A percentile compares a stretch with the other conserved stretches of the same genome.
Evolutionary conservation across 768 basidiomycete genomes (phyloP).

Genomic region (Exidia glandulosa): DNA sequence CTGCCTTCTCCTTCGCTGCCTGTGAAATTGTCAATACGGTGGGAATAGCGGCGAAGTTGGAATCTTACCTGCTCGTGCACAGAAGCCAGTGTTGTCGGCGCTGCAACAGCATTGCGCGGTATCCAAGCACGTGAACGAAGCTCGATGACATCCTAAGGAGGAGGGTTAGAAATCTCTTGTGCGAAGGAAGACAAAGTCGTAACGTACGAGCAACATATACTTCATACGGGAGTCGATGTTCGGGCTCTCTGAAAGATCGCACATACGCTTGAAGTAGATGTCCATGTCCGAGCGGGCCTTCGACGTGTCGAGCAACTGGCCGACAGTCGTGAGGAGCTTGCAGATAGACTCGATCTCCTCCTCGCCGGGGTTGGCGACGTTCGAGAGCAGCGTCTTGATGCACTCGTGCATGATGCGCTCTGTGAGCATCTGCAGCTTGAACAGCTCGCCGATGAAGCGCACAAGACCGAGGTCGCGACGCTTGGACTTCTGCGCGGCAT

Average conservation of each 20-base stretch:
- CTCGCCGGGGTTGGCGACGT: slow-evolving; percentile 92
- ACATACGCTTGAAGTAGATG: slow-evolving; percentile 88
- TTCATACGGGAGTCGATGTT: slow-evolving; percentile 80
- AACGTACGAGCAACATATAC: too few relatives aligned
- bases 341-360: slow-evolving; percentile 96
- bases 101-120: slow-evolving; percentile 55
- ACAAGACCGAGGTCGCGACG: slow-evolving; percentile 94
- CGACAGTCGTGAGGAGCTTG: slow-evolving; percentile 85
- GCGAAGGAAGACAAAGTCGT: too few relatives aligned
- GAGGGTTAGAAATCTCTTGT: too few relatives aligned
- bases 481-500: slow-evolving; percentile 92
- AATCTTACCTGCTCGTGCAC: slow-evolving; percentile 71
- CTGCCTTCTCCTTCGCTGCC: slow-evolving; percentile 73
- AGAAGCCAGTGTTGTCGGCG: slow-evolving; percentile 80
- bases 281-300: slow-evolving; percentile 82
- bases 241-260: slow-evolving; percentile 59
- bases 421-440: slow-evolving; percentile 96
- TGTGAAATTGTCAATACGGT: slow-evolving; percentile 18
- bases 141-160: slow-evolving; percentile 90
- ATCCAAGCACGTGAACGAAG: slow-evolving; percentile 77
- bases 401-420: slow-evolving; percentile 99
- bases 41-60: slow-evolving; percentile 1
- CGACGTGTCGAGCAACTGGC: slow-evolving; percentile 63
- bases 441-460: slow-evolving; percentile 95
- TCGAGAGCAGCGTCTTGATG: slow-evolving; percentile 87